Evolutionary conservation across 164 flowering plant species (phyloP), one percentile per base, ranked within the genome.

Genomic region (Akebia trifoliata): DNA sequence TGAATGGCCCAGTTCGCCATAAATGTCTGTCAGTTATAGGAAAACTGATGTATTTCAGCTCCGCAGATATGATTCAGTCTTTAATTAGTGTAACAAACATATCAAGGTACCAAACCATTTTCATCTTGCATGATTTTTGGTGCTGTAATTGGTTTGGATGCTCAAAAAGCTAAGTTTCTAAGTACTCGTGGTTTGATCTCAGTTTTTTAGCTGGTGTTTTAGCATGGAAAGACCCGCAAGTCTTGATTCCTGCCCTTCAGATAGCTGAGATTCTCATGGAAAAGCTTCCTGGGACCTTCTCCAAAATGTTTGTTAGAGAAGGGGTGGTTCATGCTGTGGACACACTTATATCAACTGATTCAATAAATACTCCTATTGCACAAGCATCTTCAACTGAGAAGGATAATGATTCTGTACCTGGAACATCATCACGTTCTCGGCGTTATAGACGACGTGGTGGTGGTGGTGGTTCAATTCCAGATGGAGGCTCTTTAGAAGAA

Each of bases 221-320:
- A 52, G 97, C 97, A n/a, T 93, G 95, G 93, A 93, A 90, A 72
- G 99, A 93, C 77, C 95, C 95, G 3, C 95, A 81, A 72, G 96
- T 87, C 26, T 64, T 93, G 69, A 74, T 93, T 72, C 99, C 97
- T 40, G 80, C 99, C 55, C 87, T 93, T 26, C 95, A 90, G 72
- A 84, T 93, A 66, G 84, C 99, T 15, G 92, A 85, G 63, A 93
- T 90, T 67, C 83, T 93, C 30, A 93, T 93, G 99, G 94, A 93
- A 57, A 93, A 90, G 72, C 97, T 93, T 68, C 97, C 97, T 35
- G 87, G 61, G 37, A 87, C 83, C 22, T 93, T 87, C 78, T 79
- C 95, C 22, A 93, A 90, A 79, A 80, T 90, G 81, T 93, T 93
- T 72, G 82, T 87, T 35, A 80, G 99, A 65, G 99, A 93, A 76